Evolutionary conservation across 495 filamentous ascomycete species (phyloP), one percentile per base, ranked within the genome.

Genomic region (Trichoderma gamsii): DNA sequence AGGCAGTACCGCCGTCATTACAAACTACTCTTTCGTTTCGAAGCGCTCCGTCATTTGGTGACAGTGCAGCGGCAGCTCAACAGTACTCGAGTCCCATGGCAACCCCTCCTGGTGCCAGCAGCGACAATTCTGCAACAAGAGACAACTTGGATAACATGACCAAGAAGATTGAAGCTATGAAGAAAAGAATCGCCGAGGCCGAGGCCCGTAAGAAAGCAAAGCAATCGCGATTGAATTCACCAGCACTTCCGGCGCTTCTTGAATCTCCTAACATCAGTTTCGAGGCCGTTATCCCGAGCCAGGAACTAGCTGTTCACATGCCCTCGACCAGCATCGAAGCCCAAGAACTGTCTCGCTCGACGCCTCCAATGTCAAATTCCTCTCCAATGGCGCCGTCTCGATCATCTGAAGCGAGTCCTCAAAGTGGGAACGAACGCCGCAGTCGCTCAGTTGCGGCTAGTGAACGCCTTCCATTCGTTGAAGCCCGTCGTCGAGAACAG

Each of bases 81-180:
- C 81, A 75, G 65, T 77, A 72, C 63, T 78, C 76, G 12, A 81
- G 74, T 67, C 80, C 77, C 16, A 69, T 64, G 18, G 76, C 81
- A 6, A 84, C 82, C 0, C 80, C 82, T 1, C 78, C 79, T 18
- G 25, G 56, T 66, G 44, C 5, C 46, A 67, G 46, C 67, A 67
- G 25, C 56, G 65, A 13, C 69, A 69, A 64, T 67, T 51, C 63
- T 46, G 68, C 61, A 41, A 77, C 78, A 63, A 86, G 27, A 49
- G 18, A 87, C 41, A 83, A 88, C 63, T 81, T 97, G 11, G 82
- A 85, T 64, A 70, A 80, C 27, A 90, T 89, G 72, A 84, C 91
- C 67, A 81, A 85, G 69, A 85, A 88, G 69, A 94, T 97, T 64
- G 85, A 90, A 74, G 83, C 83, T 49, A 86, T 93, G 81, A 91